Base-by-base conservation (phyloP, 2,329 filamentous ascomycete genomes). In the Fusarium chuoi region DNA sequence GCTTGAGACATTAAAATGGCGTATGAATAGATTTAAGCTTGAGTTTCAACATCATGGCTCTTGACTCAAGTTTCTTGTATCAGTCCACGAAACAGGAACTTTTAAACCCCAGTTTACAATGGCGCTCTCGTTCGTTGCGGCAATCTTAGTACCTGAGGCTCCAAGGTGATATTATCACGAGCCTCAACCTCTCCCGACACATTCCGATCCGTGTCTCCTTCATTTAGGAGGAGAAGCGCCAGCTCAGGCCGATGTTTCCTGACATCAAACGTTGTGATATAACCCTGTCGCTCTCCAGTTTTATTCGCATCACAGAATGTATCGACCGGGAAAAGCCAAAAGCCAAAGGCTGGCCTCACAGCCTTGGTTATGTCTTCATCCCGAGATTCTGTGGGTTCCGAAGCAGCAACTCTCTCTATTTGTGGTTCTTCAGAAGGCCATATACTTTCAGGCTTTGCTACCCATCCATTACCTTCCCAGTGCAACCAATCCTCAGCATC, bases 91-190 rank as follows among this genome's bases (percentile, higher is more conserved):
- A 33, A 33, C 33, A 33, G 33, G 5, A 30, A 30, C 30, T 30
- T 30, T 11, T 33, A 33, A 33, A 2, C 33, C 33, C 4, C 12
- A 2, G 33, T 14, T 13, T 33, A 33, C 5, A 6, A 33, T 33
- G 13, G 33, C 13, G 33, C 33, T 33, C 33, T 14, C 33, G 12
- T 33, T 33, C 33, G 33, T 33, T 13, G 13, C 33, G 33, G 13
- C 2, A 33, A 6, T 18, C 0, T 20, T 17, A 2, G 5, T 20
- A 22, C 1, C 17, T 6, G 24, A 30, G 13, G 6, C 4, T 7
- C 18, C 8, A 14, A 18, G 28, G 15, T 5, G 7, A 38, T 1
- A 2, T 18, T 10, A 52, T 15, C 3, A 6, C 15, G n/a, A 24
- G n/a, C 12, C 5, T 20, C 6, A 24, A 20, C n/a, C 18, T 36